Evolutionary conservation across 805 yeast species (phyloP).

Genomic region (Isabelozyma rhagii): DNA sequence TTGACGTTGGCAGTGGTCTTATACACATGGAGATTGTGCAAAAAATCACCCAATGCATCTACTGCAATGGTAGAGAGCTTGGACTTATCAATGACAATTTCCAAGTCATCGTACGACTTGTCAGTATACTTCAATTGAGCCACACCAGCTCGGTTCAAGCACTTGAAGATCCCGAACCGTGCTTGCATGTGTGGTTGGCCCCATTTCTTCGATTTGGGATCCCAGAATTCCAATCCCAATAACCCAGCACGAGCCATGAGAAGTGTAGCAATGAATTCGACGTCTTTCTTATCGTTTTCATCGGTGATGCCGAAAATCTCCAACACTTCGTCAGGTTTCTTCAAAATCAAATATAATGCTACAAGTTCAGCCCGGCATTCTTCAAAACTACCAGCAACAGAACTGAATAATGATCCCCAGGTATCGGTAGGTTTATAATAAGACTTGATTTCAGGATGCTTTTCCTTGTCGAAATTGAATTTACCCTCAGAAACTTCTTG

Average conservation of each 20-base stretch:
- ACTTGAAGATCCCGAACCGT: constrained; percentile 77
- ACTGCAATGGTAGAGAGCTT: constrained; percentile 71
- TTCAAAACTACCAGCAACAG: constrained; percentile 82
- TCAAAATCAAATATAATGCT: constrained; percentile 75
- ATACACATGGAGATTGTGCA: constrained; percentile 70
- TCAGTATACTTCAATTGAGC: constrained; percentile 50
- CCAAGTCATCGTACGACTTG: constrained; percentile 54
- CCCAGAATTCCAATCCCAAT: constrained; percentile 81
- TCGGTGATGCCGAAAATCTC: constrained; percentile 68
- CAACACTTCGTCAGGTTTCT: constrained; percentile 55
- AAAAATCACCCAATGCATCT: constrained; percentile 66
- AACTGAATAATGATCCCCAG: constrained; percentile 86
- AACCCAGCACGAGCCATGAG: constrained; percentile 89
- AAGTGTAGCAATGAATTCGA: constrained; percentile 65
- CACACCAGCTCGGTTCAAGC: constrained; percentile 66
- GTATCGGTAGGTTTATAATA: constrained; percentile 80
- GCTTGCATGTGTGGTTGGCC: constrained; percentile 97
- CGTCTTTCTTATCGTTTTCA: constrained; percentile 57
- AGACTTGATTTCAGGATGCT: constrained; percentile 68
- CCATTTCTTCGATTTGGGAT: constrained; percentile 78
- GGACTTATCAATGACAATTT: constrained; percentile 54
- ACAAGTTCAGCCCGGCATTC: constrained; percentile 93
- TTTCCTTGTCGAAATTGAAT: constrained; percentile 66
- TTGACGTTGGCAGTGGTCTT: constrained; percentile 74
- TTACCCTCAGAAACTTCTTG: constrained; percentile 52